phyloP scores from a whole-genome alignment of 768 basidiomycete species.

The Pholiota molesta region DNA sequence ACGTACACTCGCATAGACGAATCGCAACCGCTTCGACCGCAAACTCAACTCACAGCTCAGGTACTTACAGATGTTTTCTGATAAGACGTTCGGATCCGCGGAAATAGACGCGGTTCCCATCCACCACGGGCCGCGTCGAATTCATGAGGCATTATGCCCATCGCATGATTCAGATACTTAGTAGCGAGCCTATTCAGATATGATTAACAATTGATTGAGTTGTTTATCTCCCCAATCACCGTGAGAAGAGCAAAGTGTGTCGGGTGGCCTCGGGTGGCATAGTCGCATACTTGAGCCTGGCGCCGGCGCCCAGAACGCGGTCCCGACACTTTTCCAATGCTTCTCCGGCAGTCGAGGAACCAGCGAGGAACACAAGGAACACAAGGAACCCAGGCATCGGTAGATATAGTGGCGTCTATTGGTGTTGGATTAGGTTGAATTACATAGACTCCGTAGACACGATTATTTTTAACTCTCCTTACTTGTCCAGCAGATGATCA shows the following conservation, averaged over 20 bases:
- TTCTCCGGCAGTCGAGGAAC: background rate
- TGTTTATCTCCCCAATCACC: background rate
- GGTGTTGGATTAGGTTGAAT: background rate
- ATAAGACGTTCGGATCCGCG: background rate
- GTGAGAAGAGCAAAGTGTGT: background rate
- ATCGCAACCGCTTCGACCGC: background rate
- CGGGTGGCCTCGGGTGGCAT: background rate
- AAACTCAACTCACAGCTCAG: too few relatives aligned
- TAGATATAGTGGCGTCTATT: too few relatives aligned
- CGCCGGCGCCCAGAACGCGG: background rate
- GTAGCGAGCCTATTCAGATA: too few relatives aligned
- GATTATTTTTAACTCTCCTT: background rate
- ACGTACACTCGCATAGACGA: background rate
- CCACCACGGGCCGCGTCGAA: too few relatives aligned
- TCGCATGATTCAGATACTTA: too few relatives aligned
- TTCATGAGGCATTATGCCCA: too few relatives aligned
- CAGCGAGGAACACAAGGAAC: too few relatives aligned
- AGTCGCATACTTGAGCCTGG: background rate
- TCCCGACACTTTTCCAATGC: background rate
- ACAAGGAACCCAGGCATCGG: background rate
- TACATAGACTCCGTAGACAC: background rate
- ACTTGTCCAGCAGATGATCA: too few relatives aligned
- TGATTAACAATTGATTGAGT: background rate
- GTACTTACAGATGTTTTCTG: too few relatives aligned
- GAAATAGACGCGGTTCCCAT: background rate